Percentiles rank a stretch among this genome's conserved stretches.
phyloP scores from a whole-genome alignment of 225 moss, liverwort and hornwort genomes.

The Marchantia paleacea region DNA sequence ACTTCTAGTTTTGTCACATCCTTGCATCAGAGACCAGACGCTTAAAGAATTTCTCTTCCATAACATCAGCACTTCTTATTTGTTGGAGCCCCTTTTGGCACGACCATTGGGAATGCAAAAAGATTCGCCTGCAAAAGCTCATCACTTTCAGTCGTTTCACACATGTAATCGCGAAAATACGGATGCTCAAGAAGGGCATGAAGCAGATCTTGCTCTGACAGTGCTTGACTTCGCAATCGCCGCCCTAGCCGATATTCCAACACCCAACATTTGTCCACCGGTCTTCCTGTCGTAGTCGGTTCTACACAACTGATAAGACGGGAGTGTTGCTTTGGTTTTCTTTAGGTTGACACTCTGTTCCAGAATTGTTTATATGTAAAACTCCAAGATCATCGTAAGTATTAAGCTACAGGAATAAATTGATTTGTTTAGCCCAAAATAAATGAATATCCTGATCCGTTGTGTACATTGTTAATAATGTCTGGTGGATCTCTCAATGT shows the following conservation, averaged over 20 bases:
- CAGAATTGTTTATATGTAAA: too few relatives aligned
- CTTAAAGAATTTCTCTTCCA: neutral
- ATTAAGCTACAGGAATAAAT: too few relatives aligned
- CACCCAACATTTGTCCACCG: neutral
- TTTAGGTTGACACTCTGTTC: too few relatives aligned
- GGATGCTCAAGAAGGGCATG: neutral
- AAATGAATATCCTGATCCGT: too few relatives aligned
- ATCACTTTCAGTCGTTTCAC: neutral
- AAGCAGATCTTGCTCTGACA: neutral
- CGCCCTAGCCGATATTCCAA: neutral
- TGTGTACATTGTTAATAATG: too few relatives aligned
- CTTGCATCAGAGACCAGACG: neutral
- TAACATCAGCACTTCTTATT: neutral
- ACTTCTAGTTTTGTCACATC: neutral
- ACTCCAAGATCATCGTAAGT: too few relatives aligned
- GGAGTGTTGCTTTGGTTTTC: too few relatives aligned
- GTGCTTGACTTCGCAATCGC: neutral
- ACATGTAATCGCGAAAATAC: neutral
- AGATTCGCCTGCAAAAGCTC: neutral
- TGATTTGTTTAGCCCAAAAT: too few relatives aligned
- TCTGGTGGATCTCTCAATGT: too few relatives aligned
- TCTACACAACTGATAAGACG: too few relatives aligned
- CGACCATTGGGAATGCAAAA: neutral
- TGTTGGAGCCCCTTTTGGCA: neutral
- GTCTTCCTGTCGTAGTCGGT: neutral